A percentile compares a stretch with the other conserved stretches of the same genome.
phyloP scores from a whole-genome alignment of 257 asterid genomes.

The Oldenlandia corymbosa region DNA sequence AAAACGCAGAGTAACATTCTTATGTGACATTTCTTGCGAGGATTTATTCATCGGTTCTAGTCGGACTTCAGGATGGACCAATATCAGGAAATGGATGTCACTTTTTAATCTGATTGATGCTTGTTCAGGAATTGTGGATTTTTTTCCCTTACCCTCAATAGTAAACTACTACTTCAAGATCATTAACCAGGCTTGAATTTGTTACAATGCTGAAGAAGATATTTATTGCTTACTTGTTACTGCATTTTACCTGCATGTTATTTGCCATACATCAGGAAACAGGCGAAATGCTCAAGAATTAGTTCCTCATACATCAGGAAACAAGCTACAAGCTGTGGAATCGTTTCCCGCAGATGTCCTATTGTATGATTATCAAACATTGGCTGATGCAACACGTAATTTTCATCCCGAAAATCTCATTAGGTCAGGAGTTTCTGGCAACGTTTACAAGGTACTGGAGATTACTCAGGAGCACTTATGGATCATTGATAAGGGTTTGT shows the following conservation, averaged over 20 bases:
- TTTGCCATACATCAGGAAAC: no score
- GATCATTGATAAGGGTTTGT: background rate
- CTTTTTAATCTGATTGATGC: background rate
- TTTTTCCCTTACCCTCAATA: background rate
- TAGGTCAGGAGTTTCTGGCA: no score
- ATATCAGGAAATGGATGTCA: background rate
- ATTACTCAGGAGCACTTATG: background rate
- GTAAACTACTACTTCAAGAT: no score
- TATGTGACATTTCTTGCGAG: background rate
- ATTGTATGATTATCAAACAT: background rate
- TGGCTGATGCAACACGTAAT: background rate
- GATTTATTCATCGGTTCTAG: background rate
- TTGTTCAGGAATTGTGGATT: background rate
- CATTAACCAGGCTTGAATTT: background rate
- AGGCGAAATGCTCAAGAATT: no score
- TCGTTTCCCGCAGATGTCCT: background rate
- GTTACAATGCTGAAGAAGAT: background rate
- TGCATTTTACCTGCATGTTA: background rate
- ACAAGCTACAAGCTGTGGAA: background rate
- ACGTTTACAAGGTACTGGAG: conserved; percentile 1
- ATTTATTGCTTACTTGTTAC: no score
- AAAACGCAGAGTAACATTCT: background rate
- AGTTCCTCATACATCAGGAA: background rate
- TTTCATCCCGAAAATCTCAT: background rate
- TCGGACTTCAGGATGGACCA: background rate